A percentile compares a stretch with the other conserved stretches of the same genome.
phyloP scores from a whole-genome alignment of 805 yeast species.

The Wickerhamomyces sydowiorum region DNA sequence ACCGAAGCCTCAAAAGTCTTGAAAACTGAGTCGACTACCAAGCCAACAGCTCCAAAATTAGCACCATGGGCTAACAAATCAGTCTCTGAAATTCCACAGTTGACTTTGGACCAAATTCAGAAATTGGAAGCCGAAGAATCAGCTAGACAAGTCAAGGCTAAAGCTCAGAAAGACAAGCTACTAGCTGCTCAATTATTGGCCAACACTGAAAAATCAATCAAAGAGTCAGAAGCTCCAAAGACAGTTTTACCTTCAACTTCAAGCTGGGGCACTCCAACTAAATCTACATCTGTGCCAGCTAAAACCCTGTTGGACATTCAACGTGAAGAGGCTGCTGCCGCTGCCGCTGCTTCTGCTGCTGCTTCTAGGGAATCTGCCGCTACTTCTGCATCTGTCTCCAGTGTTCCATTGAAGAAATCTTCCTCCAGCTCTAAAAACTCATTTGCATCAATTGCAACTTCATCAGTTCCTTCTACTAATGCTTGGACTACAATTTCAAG shows the following conservation, averaged over 20 bases:
- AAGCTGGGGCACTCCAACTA: conserved; percentile 31
- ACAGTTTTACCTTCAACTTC: conserved; percentile 26
- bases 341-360: conserved; percentile 15
- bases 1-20: conserved; percentile 3
- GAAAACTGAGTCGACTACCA: neutral
- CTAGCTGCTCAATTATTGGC: conserved; percentile 17
- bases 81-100: conserved; percentile 26
- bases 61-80: conserved; percentile 53
- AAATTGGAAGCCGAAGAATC: conserved; percentile 39
- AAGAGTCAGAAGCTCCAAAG: conserved; percentile 13
- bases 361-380: neutral
- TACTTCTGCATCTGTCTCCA: neutral
- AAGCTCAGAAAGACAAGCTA: conserved; percentile 18
- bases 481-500: conserved; percentile 37
- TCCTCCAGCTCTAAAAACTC: conserved; percentile 8
- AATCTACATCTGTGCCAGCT: conserved; percentile 26
- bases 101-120: conserved; percentile 48
- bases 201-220: conserved; percentile 11
- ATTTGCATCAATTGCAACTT: conserved; percentile 19
- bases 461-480: conserved; percentile 5
- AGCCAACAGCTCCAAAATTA: conserved; percentile 14
- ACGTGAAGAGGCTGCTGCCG: conserved; percentile 44
- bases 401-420: conserved; percentile 8
- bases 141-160: conserved; percentile 33
- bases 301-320: conserved; percentile 59